Conservation (phyloP, 2,329 filamentous ascomycete species). For the Colletotrichum sp. region DNA sequence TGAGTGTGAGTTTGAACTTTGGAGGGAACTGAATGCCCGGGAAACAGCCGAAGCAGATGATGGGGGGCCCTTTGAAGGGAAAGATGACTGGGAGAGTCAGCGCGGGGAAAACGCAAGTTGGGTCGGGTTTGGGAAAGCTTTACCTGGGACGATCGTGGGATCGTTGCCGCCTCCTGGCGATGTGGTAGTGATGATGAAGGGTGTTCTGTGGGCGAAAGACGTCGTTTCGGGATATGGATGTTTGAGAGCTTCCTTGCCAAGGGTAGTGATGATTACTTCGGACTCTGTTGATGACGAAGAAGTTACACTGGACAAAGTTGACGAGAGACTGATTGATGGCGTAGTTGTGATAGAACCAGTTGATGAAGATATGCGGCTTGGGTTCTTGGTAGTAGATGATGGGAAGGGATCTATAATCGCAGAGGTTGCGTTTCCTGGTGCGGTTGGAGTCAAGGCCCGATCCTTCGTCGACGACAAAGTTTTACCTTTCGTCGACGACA, state of each 20-base stretch:
- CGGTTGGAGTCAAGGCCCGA: not conserved
- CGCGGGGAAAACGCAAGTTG: not conserved
- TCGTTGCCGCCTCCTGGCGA: not conserved
- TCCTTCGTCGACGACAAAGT: not conserved
- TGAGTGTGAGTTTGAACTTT: not conserved
- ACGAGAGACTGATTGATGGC: not conserved
- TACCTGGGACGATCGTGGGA: slow-evolving; percentile 5
- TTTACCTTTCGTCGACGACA: no score
- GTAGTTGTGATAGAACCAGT: not conserved
- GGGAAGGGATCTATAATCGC: not conserved
- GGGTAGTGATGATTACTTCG: not conserved
- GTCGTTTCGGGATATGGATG: not conserved
- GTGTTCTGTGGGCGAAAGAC: not conserved
- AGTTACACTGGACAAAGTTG: not conserved
- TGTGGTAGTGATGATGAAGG: slow-evolving; percentile 1
- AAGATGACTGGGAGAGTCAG: not conserved
- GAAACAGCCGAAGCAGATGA: not conserved
- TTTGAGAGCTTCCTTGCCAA: not conserved
- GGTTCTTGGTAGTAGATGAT: not conserved
- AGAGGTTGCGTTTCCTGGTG: not conserved
- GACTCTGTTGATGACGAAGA: not conserved
- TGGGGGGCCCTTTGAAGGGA: not conserved
- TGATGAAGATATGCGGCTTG: not conserved
- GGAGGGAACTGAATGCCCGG: not conserved
- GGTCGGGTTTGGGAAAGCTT: rapidly evolving